Percentiles rank a stretch among this genome's conserved stretches.
phyloP scores from a whole-genome alignment of 768 basidiomycete genomes.

The Auricularia auricula-judae region DNA sequence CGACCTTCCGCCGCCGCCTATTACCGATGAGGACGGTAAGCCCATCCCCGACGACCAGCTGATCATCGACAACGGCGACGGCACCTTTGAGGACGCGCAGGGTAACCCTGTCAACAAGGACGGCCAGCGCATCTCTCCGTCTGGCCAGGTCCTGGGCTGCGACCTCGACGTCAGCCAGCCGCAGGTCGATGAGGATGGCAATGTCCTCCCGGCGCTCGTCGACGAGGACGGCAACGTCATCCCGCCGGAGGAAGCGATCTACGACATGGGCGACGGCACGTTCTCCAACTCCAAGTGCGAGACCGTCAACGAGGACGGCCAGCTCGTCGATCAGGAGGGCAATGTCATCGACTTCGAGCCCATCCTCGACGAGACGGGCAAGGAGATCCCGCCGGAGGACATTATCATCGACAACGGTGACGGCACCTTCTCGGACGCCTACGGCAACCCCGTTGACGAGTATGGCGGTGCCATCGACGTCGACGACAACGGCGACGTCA shows the following conservation, averaged over 20 bases:
- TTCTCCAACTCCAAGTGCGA: background rate
- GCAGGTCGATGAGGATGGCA: background rate
- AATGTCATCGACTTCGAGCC: constrained; percentile 2
- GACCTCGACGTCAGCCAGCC: background rate
- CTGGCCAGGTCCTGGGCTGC: background rate
- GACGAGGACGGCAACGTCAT: background rate
- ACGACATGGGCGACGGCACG: background rate
- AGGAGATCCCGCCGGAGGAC: background rate
- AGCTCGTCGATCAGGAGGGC: background rate
- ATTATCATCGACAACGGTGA: background rate
- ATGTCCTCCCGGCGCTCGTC: background rate
- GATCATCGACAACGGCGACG: background rate
- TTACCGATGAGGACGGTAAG: background rate
- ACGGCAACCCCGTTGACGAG: background rate
- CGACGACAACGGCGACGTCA: background rate
- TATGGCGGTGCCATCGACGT: background rate
- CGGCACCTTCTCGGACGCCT: background rate
- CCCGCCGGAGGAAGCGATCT: background rate
- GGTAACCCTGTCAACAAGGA: background rate
- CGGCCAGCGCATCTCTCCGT: background rate
- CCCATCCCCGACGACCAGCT: background rate
- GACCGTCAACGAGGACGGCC: background rate
- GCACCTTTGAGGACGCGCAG: background rate
- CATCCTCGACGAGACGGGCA: background rate
- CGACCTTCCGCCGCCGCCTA: background rate